Evolutionary conservation across 805 yeast species (phyloP), one percentile per base, ranked within the genome.

Genomic region (Kodamaea kakaduensis): DNA sequence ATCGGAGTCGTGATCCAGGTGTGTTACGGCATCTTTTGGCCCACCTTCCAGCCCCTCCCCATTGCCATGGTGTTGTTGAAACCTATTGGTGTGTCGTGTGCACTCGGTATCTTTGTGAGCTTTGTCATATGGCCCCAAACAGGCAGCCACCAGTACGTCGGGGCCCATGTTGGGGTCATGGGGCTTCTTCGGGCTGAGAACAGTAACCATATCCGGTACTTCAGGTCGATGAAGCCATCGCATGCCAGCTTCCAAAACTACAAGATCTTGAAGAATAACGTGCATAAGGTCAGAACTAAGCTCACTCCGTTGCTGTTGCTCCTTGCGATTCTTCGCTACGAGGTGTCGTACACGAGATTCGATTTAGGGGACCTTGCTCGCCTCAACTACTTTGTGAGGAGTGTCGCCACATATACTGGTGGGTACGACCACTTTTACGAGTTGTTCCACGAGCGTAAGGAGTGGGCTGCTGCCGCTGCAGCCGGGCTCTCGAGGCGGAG

Each of bases 41-140:
- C 67, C 1, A 34, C 40, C 6, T 60, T 57, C 35, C 47, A 34
- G 18, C 61, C 64, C 8, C 19, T 34, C n/a, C 19, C 29, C 12
- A 32, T 52, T 3, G 53, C 54, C 1, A 15, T 31, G 5, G 17
- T 26, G 6, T 48, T 60, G 5, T 15, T 56, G 2, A 55, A 48
- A 25, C 56, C 62, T 1, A 46, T 54, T 38, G 59, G 54, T 4
- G 12, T 58, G 4, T 43, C 56, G 2, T 44, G 49, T 21, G 55
- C 53, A 9, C 25, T 55, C 23, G 50, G 47, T 19, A 38, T 56
- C 7, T 24, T 51, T 3, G 34, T 36, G 3, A 18, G 55, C 2
- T 23, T 47, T 2, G 17, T 59, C 7, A 39, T 60, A 3, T 59
- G 50, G 40, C 67, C 67, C 1, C 43, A 45, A 12, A 55, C 65